phyloP scores from a whole-genome alignment of 306 rosid species.

The Castanea crenata region DNA sequence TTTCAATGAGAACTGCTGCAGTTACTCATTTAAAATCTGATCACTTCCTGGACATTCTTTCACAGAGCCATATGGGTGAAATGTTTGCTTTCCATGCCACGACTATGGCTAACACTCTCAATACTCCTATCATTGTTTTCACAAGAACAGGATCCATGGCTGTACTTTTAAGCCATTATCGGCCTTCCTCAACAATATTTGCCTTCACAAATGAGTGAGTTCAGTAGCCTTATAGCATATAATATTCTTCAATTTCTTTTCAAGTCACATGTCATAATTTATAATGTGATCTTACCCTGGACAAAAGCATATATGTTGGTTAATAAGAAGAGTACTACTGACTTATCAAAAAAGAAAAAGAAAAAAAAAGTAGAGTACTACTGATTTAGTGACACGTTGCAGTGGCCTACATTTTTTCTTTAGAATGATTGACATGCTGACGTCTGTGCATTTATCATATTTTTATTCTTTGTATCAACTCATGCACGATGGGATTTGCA shows the following conservation, averaged over 20 bases:
- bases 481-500: no score
- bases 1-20: background rate
- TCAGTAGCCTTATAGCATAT: background rate
- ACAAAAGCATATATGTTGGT: background rate
- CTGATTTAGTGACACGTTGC: background rate
- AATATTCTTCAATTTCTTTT: background rate
- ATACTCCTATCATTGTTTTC: conserved; percentile 79
- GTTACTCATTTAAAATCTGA: conserved; percentile 10
- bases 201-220: conserved; percentile 98
- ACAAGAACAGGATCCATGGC: conserved; percentile 99
- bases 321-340: background rate
- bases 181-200: conserved; percentile 84
- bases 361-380: no score
- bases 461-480: no score
- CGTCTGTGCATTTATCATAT: background rate
- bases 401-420: background rate
- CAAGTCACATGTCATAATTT: background rate
- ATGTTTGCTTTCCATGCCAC: conserved; percentile 94
- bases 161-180: conserved; percentile 79
- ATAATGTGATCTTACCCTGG: background rate
- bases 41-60: conserved; percentile 22
- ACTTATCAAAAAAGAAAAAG: no score
- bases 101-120: conserved; percentile 78
- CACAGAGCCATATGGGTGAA: conserved; percentile 87
- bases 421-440: background rate